Evolutionary conservation across 2,329 filamentous ascomycete species (phyloP).

Genomic region (Penicillium oxalicum): DNA sequence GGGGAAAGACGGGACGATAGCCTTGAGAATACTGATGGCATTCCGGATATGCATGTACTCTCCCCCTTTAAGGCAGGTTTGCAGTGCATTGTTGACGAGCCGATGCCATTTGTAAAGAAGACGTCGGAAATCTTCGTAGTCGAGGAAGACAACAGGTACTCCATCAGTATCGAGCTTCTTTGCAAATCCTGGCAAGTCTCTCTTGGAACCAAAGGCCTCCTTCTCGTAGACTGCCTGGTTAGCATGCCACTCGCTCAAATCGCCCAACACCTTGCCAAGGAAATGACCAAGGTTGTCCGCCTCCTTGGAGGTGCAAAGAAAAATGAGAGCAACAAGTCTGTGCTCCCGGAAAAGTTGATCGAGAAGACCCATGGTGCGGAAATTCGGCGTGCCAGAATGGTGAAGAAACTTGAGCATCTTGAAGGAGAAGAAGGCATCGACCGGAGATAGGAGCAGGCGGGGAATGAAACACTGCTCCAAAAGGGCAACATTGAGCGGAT

Average conservation of each 20-base stretch:
- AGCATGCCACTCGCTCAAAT: constrained; percentile 78
- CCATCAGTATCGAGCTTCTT: constrained; percentile 64
- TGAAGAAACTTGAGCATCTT: constrained; percentile 84
- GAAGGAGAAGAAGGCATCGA: constrained; percentile 85
- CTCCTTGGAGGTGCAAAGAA: constrained; percentile 82
- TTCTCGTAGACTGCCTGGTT: constrained; percentile 72
- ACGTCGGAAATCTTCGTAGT: constrained; percentile 80
- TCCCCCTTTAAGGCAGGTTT: constrained; percentile 69
- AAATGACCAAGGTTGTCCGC: constrained; percentile 91
- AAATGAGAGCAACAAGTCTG: constrained; percentile 73
- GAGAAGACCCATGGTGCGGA: constrained; percentile 77
- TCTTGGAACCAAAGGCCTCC: constrained; percentile 64
- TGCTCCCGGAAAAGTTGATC: constrained; percentile 80
- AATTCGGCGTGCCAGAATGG: constrained; percentile 73
- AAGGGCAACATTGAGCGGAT: constrained; percentile 65
- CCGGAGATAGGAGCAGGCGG: constrained; percentile 71
- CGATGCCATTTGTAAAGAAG: constrained; percentile 88
- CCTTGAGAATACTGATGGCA: constrained; percentile 81
- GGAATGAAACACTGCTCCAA: constrained; percentile 92
- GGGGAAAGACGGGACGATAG: constrained; percentile 75
- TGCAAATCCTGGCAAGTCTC: constrained; percentile 70
- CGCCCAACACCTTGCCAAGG: constrained; percentile 71
- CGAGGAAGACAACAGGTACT: constrained; percentile 64
- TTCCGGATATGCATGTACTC: constrained; percentile 99
- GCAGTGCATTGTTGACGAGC: constrained; percentile 70